Evolutionary conservation across 2,329 filamentous ascomycete genomes (phyloP), one percentile per base, ranked within the genome.

Genomic region (Pseudogymnoascus sp.): DNA sequence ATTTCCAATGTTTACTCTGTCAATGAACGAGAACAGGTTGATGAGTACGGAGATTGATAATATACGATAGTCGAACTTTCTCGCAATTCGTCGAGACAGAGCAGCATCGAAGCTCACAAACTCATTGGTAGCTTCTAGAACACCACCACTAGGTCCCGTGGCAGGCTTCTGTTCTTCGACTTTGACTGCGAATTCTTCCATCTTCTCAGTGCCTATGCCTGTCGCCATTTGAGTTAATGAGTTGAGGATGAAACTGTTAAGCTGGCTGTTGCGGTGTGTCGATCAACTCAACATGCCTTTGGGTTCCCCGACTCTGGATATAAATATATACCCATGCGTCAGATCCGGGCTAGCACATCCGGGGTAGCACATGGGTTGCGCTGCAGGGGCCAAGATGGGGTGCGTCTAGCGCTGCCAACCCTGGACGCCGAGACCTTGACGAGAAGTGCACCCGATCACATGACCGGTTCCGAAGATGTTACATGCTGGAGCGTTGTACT

Each of bases 11-110:
- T 60, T 60, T 28, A 60, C 28, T n/a, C 58, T n/a, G 28, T 60
- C 58, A 25, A 60, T 35, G 14, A 60, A 60, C 22, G 22, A 60
- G 58, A 60, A 60, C 6, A 60, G 58, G 38, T 60, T 58, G n/a
- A 87, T 77, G 0, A 86, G 69, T 4, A 82, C 79, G 65, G 86
- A 79, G 71, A 85, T 82, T 0, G 84, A 84, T 49, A 86, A 80
- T 25, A 86, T 76, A 64, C 80, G 75, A 72, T 75, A 75, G 67
- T 86, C 84, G 58, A 85, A 76, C 70, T 82, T 85, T 62, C 80
- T 75, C 5, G 22, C 11, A 33, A 58, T 33, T 22, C 22, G 49
- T 58, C 23, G 25, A 16, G 49, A 58, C 33, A 58, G 25, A 25
- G 25, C 16, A 19, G 49, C 25, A 58, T 58, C 49, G 12, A 58